Percentiles rank a stretch among this genome's conserved stretches.
Conservation (phyloP, 2,329 filamentous ascomycete species). For the Penicillium olsonii region DNA sequence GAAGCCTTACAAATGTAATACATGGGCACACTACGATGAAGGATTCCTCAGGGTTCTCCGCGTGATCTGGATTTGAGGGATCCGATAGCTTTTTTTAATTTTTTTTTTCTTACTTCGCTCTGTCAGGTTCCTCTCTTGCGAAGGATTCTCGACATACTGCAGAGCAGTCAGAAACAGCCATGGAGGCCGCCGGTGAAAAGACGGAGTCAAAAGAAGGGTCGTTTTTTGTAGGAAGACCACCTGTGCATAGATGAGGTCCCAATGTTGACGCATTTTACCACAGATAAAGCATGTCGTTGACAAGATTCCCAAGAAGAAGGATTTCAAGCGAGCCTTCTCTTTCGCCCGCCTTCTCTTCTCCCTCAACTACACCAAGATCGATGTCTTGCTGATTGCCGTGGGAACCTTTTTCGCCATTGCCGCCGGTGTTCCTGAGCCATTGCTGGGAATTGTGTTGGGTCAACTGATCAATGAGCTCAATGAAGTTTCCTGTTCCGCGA, state of each 20-base stretch:
- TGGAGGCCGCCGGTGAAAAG: background rate
- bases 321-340: constrained; percentile 20
- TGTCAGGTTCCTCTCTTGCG: background rate
- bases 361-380: constrained; percentile 28
- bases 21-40: background rate
- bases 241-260: background rate
- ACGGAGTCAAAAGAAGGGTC: background rate
- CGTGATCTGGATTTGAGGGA: background rate
- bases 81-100: background rate
- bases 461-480: constrained; percentile 44
- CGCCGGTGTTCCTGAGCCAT: constrained; percentile 40
- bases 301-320: constrained; percentile 19
- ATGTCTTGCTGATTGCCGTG: constrained; percentile 29
- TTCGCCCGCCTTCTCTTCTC: constrained; percentile 30
- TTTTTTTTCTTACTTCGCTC: background rate
- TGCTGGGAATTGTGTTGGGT: constrained; percentile 43
- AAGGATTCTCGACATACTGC: background rate
- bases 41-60: background rate
- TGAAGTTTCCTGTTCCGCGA: constrained; percentile 25
- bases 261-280: background rate
- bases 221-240: background rate
- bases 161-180: background rate
- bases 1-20: background rate
- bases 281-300: background rate
- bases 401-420: constrained; percentile 37